A percentile compares a stretch with the other conserved stretches of the same genome.
Conservation (phyloP, 2,329 filamentous ascomycete genomes). For the Trichophyton verrucosum region DNA sequence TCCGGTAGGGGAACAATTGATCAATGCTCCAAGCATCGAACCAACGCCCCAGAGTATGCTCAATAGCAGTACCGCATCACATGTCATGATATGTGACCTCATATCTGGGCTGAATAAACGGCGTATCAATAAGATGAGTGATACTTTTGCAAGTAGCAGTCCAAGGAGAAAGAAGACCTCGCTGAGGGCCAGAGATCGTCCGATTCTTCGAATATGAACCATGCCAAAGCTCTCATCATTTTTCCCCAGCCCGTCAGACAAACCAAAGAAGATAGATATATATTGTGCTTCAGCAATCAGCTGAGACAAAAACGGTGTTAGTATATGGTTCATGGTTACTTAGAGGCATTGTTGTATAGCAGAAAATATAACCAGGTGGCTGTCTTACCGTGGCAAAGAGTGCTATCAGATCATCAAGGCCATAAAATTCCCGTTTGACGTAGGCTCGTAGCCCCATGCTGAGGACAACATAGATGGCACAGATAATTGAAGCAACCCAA, state of each 20-base stretch:
- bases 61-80: not conserved
- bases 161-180: not conserved
- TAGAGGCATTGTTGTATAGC: not conserved
- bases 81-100: not conserved
- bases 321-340: not conserved
- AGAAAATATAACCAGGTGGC: not conserved
- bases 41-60: not conserved
- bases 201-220: not conserved
- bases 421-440: not conserved
- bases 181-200: not conserved
- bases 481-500: not conserved
- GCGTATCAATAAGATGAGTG: not conserved
- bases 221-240: not conserved
- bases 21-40: not conserved
- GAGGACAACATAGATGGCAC: not conserved
- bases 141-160: not conserved
- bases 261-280: not conserved
- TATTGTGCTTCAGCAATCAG: not conserved
- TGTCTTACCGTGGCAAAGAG: not conserved
- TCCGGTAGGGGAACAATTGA: not conserved
- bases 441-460: not conserved
- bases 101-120: slow-evolving; percentile 2
- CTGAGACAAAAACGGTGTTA: not conserved
- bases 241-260: not conserved
- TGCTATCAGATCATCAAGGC: not conserved